Evolutionary conservation across 257 asterid genomes (phyloP).

Genomic region (Solanum ossicruentum): DNA sequence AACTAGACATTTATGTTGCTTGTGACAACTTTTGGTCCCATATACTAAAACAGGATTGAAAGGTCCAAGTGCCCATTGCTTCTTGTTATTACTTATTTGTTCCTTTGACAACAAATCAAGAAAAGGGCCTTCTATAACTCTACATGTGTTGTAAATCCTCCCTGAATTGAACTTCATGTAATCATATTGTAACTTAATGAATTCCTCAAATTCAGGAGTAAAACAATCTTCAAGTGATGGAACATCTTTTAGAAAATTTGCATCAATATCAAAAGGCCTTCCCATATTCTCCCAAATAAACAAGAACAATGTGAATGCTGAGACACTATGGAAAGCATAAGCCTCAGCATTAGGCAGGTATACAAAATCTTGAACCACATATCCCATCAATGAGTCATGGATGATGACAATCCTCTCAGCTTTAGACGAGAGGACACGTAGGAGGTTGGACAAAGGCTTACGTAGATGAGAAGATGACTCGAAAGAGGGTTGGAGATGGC

Average conservation of each 20-base stretch:
- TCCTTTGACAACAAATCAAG: slow-evolving; percentile 25
- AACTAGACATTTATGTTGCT: slow-evolving; percentile 20
- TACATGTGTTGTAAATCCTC: slow-evolving; percentile 49
- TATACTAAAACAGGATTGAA: slow-evolving; percentile 32
- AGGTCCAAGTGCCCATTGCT: slow-evolving; percentile 71
- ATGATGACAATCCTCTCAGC: slow-evolving; percentile 21
- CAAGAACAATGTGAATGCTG: slow-evolving; percentile 35
- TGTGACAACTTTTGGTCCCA: neutral
- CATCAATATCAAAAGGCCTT: slow-evolving; percentile 30
- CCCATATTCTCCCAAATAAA: slow-evolving; percentile 42
- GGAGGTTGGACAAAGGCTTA: slow-evolving; percentile 16
- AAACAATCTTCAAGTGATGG: slow-evolving; percentile 39
- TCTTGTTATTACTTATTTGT: slow-evolving; percentile 19
- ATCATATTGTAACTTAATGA: slow-evolving; percentile 19
- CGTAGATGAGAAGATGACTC: slow-evolving; percentile 29
- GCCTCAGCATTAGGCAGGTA: slow-evolving; percentile 25
- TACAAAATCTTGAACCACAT: slow-evolving; percentile 37
- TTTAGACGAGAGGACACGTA: slow-evolving; percentile 6
- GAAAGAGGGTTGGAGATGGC: slow-evolving; percentile 33
- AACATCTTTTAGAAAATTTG: slow-evolving; percentile 5
- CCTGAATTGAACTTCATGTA: slow-evolving; percentile 30
- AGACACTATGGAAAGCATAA: slow-evolving; percentile 43
- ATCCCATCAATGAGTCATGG: slow-evolving; percentile 58
- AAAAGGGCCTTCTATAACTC: slow-evolving; percentile 32
- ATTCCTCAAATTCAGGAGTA: slow-evolving; percentile 25